Base-by-base conservation (phyloP, 2,329 filamentous ascomycete genomes). In the Pyricularia grisea region DNA sequence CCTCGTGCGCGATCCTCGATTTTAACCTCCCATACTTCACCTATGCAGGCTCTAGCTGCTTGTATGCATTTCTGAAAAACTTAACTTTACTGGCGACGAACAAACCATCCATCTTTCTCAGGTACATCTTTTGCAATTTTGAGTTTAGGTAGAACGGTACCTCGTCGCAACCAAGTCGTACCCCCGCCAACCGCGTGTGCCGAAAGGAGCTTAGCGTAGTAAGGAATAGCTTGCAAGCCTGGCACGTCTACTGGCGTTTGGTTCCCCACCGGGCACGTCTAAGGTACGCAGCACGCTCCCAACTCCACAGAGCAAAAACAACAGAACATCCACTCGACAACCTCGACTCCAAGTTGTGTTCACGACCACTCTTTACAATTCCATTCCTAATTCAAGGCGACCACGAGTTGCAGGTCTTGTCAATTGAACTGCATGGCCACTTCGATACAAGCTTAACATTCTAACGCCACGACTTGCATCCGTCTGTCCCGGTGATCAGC, bases 241-340 rank as follows among this genome's bases (percentile, higher is more conserved):
- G 66, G 66, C 66, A 67, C 66, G 66, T 67, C 66, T n/a, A 55
- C 66, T 67, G 66, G 66, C 55, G 66, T 67, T 50, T 27, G 66
- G 65, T 66, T 33, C 67, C 58, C 55, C 55, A 63, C 55, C 58
- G 31, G 67, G 67, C 67, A 63, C 67, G 55, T 68, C 55, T 42
- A 61, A 61, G 58, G 58, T 61, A 27, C 58, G 58, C 23, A 61
- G 58, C 58, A 61, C 58, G 58, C 58, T 61, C 58, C 58, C 58
- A 61, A 12, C 58, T 61, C 58, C 58, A 61, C 58, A 61, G 36
- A 58, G 67, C 67, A 68, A 68, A 68, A 68, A 68, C 67, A 68
- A 68, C 60, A 60, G 55, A 36, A 36, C 67, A 63, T 31, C 67
- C 55, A n/a, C 67, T 55, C 55, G 55, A 68, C 58, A 68, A 64